Conservation (phyloP, 768 basidiomycete genomes). For the Tylopilus subfusipes region DNA sequence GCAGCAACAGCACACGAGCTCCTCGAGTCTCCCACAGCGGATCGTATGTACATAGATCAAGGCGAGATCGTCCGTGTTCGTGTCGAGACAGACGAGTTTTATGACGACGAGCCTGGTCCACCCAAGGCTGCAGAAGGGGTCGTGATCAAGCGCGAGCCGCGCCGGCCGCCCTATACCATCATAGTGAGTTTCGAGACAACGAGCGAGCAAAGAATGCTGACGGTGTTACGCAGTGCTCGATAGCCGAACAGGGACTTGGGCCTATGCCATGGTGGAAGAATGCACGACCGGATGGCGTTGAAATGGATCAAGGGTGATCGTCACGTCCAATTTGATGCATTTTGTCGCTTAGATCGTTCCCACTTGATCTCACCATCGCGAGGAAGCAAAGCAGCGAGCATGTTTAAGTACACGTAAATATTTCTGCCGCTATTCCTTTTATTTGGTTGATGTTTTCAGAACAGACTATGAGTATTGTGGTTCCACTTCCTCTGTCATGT, state of each 20-base stretch:
- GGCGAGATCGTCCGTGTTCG: constrained; percentile 74
- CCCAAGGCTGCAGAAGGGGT: constrained; percentile 73
- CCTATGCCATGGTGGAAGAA: constrained; percentile 74
- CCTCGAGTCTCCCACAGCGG: constrained; percentile 60
- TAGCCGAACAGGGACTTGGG: constrained; percentile 79
- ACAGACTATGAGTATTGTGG: not conserved
- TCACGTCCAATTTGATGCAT: not conserved
- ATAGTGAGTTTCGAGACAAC: constrained; percentile 42
- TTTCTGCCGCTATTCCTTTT: not conserved
- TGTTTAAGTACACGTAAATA: not conserved
- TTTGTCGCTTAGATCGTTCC: not conserved
- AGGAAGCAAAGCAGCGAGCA: not conserved
- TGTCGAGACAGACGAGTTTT: constrained; percentile 79
- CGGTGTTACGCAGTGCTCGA: constrained; percentile 59
- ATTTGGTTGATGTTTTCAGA: not conserved
- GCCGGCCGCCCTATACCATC: constrained; percentile 64
- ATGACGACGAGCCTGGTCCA: constrained; percentile 83
- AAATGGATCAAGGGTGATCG: constrained; percentile 38
- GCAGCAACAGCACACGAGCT: constrained; percentile 53
- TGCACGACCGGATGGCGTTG: constrained; percentile 39
- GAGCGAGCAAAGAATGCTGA: not conserved
- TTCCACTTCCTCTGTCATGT: not conserved
- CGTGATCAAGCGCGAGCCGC: constrained; percentile 45
- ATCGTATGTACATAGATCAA: constrained; percentile 79
- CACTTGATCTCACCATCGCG: not conserved